Conservation (phyloP, 441 rosid genomes). For the Bocquillonia castaneifolia region DNA sequence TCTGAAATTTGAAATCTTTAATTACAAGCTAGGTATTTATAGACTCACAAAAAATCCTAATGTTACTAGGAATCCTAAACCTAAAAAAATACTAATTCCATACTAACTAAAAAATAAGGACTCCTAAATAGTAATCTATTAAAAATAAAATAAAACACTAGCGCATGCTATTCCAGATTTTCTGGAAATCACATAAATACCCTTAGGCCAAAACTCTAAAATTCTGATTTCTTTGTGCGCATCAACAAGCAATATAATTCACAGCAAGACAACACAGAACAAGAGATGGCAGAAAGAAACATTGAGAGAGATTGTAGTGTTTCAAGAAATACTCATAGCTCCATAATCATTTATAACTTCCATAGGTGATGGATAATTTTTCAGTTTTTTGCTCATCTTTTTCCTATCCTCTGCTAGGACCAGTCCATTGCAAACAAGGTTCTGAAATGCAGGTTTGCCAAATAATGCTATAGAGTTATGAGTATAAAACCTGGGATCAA, state of each 20-base stretch:
- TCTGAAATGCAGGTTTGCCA: conserved; percentile 86
- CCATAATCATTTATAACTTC: conserved; percentile 91
- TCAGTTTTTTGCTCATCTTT: conserved; percentile 92
- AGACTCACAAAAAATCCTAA: too few relatives aligned
- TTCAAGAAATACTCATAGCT: conserved; percentile 64
- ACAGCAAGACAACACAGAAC: neutral
- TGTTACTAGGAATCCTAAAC: too few relatives aligned
- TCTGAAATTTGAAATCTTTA: too few relatives aligned
- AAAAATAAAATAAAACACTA: too few relatives aligned
- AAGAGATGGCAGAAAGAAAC: neutral
- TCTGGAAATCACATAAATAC: too few relatives aligned
- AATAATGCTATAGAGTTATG: conserved; percentile 95
- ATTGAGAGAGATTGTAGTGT: neutral
- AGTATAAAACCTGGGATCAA: conserved; percentile 79
- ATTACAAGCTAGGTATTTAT: too few relatives aligned
- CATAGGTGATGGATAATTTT: conserved; percentile 84
- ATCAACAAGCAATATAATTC: neutral
- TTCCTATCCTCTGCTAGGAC: conserved; percentile 98
- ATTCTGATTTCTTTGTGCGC: too few relatives aligned
- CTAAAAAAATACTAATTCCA: too few relatives aligned
- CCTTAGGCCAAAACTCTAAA: too few relatives aligned
- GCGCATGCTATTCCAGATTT: too few relatives aligned
- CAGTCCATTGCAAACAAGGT: conserved; percentile 96
- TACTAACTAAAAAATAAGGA: too few relatives aligned
- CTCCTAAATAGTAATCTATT: too few relatives aligned